These are phyloP conservation scores for Bondarzewia mesenterica DNA, from an alignment of 1,284 basidiomycete species.

Conservation along the genomic window DNA sequence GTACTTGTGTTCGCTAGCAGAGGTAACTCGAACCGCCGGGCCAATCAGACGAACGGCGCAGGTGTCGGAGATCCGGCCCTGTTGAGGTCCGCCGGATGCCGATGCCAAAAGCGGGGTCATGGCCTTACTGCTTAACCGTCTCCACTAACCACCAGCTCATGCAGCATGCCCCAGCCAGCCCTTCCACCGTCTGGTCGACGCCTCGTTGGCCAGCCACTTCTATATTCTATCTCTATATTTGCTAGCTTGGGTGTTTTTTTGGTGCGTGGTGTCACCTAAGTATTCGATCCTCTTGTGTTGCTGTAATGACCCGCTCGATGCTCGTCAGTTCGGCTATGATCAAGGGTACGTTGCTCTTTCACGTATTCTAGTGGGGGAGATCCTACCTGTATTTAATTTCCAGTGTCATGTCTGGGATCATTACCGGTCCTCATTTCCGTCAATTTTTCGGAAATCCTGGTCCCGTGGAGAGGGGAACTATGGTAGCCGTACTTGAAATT, in stretches of 20 bases:
- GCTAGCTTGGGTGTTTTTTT: conserved; percentile 86
- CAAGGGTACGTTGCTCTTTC: conserved; percentile 58
- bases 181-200: conserved; percentile 30
- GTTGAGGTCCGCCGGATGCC: neutral
- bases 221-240: conserved; percentile 79
- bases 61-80: neutral
- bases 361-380: neutral
- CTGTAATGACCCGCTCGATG: neutral
- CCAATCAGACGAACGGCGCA: neutral
- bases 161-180: conserved; percentile 20
- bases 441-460: conserved; percentile 77
- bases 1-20: conserved; percentile 9
- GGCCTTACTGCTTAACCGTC: too few species aligned
- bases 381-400: conserved; percentile 15
- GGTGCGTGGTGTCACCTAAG: conserved; percentile 38
- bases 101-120: neutral
- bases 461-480: conserved; percentile 64
- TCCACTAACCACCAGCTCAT: conserved; percentile 13
- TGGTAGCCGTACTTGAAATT: conserved; percentile 90
- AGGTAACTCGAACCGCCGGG: neutral
- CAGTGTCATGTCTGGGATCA: conserved; percentile 86
- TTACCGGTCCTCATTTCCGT: conserved; percentile 89
- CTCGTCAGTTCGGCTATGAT: conserved; percentile 81
- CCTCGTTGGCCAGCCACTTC: conserved; percentile 75
- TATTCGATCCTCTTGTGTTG: conserved; percentile 7